Base-by-base conservation (phyloP, 345 rosid genomes). In the Litchi chinensis region DNA sequence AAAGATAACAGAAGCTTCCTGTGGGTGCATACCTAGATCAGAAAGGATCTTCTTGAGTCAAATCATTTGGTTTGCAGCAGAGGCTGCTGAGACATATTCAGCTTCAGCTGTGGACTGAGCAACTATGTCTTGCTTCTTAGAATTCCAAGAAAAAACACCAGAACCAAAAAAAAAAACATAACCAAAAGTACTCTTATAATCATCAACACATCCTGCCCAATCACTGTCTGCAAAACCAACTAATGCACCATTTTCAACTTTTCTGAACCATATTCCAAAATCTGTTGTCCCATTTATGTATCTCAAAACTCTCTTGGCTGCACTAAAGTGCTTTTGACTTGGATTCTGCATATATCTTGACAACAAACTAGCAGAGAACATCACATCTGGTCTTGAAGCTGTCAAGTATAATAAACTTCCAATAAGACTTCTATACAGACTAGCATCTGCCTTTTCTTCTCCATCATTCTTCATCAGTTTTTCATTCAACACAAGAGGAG, bases 51-150 rank as follows among this genome's bases (percentile, higher is more conserved):
- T 62, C 10, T 12, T 62, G 2, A 62, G 32, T 3, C 66, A 62
- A 9, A 62, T 62, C 5, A 11, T 32, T 21, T 62, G 66, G 24
- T 62, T 62, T 62, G 24, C 11, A 62, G 37, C 37, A 5, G 1
- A 21, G 7, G 12, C 26, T 13, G 4, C 66, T 0, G 66, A 10
- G 22, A 62, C 22, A 32, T 21, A 62, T 24, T 62, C 37, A 19
- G 37, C 37, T 13, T 62, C 66, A 21, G 37, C 10, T 5, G 66
- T 62, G 7, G 76, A 76, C 7, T 65, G 24, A 6, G 70, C 74
- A 10, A 57, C 46, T 3, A 15, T 15, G 12, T 54, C 9, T 66
- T 74, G 44, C 68, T 67, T 79, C 74, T 67, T 56, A 8, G 78
- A 67, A 3, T 15, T 1, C 69, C 78, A 57, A 4, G 68, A 56